Conservation (phyloP, 139 green algal genomes). For the Tetraselmis chui region DNA sequence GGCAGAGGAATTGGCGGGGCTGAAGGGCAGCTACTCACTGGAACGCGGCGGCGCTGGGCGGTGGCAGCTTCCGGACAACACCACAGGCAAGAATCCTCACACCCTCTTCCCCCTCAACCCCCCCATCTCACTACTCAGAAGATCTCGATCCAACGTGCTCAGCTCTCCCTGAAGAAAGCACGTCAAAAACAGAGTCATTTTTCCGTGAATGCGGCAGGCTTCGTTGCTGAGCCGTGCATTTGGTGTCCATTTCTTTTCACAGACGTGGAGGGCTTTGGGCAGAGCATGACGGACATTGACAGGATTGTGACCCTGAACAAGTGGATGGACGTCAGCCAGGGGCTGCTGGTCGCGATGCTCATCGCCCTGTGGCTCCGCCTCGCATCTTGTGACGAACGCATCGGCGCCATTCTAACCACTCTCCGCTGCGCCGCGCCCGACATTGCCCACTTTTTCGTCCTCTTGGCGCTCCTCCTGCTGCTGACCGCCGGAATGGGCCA, state of each 20-base stretch:
- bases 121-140: too few relatives aligned
- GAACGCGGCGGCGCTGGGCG: too few relatives aligned
- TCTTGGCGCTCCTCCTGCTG: neutral
- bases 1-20: neutral
- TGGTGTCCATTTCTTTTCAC: too few relatives aligned
- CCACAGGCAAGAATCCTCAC: too few relatives aligned
- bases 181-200: too few relatives aligned
- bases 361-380: neutral
- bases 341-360: neutral
- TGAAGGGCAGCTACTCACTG: too few relatives aligned
- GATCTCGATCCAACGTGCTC: too few relatives aligned
- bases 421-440: neutral
- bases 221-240: too few relatives aligned
- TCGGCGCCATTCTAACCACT: neutral
- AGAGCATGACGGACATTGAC: neutral
- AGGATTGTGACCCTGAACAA: neutral
- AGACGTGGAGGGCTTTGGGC: neutral
- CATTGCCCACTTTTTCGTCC: neutral
- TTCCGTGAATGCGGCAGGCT: too few relatives aligned
- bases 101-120: too few relatives aligned
- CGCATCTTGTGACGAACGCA: neutral
- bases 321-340: neutral
- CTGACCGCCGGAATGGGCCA: neutral
- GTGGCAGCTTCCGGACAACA: neutral
- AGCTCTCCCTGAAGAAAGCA: too few relatives aligned